Evolutionary conservation across 2,329 filamentous ascomycete species (phyloP), one percentile per base, ranked within the genome.

Genomic region (Harringtonia lauricola): DNA sequence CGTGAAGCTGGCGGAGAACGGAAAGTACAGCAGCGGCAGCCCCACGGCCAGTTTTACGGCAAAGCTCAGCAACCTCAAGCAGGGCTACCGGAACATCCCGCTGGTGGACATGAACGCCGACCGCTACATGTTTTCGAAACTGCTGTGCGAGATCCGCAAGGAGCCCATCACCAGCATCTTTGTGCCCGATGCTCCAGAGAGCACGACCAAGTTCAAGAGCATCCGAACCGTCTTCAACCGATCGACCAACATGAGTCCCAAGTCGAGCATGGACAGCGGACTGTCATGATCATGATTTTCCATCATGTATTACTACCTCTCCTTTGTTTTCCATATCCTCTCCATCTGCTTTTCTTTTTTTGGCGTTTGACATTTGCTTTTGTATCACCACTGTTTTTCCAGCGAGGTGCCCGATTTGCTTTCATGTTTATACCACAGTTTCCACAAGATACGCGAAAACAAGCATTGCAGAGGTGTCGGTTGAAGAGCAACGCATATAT

Each of bases 81-180:
- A 92, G 62, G 92, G 92, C 24, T 96, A 92, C 62, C 87, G 90
- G 49, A 94, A 94, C 48, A 70, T 96, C 42, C 92, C 90, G 12
- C 72, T 98, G 15, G 83, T 87, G 60, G 89, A 96, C 63, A 75
- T 79, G 44, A 85, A 87, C 50, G 92, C 89, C 48, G 89, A 95
- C 54, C 86, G 89, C 54, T 96, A 94, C 59, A 73, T 95, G 36
- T 95, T 95, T 64, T 95, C 92, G 3, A 94, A 88, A 12, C 70
- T 98, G 15, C 95, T 96, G 62, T 95, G 89, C 67, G 82, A 81
- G 56, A 85, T 96, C 64, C 80, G 80, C 52, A 83, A 76, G 26
- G 70, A 74, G 33, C 67, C 71, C 14, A 65, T 74, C 31, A 74
- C 72, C 37, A 75, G 71, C 48, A 68, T 75, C 50, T 73, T 77